These are phyloP conservation scores for Chondrus crispus DNA, from an alignment of 23 red algal genomes.

Conservation along the genomic window DNA sequence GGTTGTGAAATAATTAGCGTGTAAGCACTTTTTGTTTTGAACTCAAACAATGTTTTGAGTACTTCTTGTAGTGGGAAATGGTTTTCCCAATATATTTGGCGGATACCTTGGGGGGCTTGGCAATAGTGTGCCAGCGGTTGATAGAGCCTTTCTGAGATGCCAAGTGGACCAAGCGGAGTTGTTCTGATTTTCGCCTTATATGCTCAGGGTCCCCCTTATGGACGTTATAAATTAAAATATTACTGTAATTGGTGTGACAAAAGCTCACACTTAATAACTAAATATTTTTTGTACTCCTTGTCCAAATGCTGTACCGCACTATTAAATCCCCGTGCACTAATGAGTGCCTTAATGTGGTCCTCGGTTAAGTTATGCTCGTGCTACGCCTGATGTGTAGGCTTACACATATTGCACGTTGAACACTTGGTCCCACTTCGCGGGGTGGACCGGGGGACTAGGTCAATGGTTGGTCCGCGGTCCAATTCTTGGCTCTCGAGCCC, in stretches of 20 bases:
- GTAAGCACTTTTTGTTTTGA: too few species aligned
- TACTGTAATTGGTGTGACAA: neutral
- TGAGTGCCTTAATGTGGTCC: neutral
- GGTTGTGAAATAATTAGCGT: too few species aligned
- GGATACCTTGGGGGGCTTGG: neutral
- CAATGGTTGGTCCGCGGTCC: too few species aligned
- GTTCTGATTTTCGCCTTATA: neutral
- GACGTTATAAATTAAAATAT: neutral
- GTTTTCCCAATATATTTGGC: neutral
- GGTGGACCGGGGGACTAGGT: too few species aligned
- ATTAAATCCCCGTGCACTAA: neutral
- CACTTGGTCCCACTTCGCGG: too few species aligned
- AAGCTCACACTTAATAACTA: neutral
- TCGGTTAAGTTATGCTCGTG: neutral
- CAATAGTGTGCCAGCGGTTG: neutral
- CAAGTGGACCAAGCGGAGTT: neutral
- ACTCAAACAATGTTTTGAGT: too few species aligned
- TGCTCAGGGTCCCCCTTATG: neutral
- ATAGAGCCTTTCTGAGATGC: neutral
- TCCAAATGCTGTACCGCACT: neutral
- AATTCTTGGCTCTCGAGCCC: too few species aligned
- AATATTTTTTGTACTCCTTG: neutral
- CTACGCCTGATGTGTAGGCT: neutral
- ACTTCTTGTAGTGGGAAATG: neutral
- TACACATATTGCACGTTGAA: neutral